A percentile compares a stretch with the other conserved stretches of the same genome.
Conservation (phyloP, 1,284 basidiomycete genomes). For the Cystobasidium sp. region DNA sequence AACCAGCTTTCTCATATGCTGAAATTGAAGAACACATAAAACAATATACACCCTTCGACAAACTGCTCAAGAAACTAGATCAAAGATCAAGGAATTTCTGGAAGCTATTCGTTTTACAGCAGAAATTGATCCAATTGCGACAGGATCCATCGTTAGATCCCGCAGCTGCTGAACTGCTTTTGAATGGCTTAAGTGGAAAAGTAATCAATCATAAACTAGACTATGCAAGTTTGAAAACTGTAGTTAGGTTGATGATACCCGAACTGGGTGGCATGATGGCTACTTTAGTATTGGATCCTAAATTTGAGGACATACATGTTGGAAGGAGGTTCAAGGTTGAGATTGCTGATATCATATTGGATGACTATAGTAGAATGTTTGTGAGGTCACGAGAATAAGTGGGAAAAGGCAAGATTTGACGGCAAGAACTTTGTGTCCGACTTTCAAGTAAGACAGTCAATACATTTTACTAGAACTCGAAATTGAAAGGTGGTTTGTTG, state of each 20-base stretch:
- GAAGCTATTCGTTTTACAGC: slow-evolving; percentile 16
- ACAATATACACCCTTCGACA: slow-evolving; percentile 10
- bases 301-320: slow-evolving; percentile 1
- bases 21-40: slow-evolving; percentile 27
- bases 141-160: slow-evolving; percentile 18
- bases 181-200: slow-evolving; percentile 32
- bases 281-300: slow-evolving; percentile 17
- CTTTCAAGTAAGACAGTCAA: not conserved
- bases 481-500: not conserved
- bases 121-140: slow-evolving; percentile 13
- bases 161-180: slow-evolving; percentile 20
- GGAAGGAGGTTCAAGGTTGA: slow-evolving; percentile 24
- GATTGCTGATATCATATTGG: slow-evolving; percentile 27
- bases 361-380: slow-evolving; percentile 37
- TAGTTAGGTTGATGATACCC: slow-evolving; percentile 18
- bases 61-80: slow-evolving; percentile 21
- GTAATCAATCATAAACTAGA: slow-evolving; percentile 16
- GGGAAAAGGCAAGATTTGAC: not conserved
- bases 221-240: slow-evolving; percentile 6
- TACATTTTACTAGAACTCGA: not conserved
- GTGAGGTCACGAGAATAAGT: slow-evolving; percentile 11
- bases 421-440: not conserved
- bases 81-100: slow-evolving; percentile 29
- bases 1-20: slow-evolving; percentile 13
- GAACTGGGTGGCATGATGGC: slow-evolving; percentile 34